Evolutionary conservation across 345 rosid species (phyloP).

Genomic region (Theobroma cacao): DNA sequence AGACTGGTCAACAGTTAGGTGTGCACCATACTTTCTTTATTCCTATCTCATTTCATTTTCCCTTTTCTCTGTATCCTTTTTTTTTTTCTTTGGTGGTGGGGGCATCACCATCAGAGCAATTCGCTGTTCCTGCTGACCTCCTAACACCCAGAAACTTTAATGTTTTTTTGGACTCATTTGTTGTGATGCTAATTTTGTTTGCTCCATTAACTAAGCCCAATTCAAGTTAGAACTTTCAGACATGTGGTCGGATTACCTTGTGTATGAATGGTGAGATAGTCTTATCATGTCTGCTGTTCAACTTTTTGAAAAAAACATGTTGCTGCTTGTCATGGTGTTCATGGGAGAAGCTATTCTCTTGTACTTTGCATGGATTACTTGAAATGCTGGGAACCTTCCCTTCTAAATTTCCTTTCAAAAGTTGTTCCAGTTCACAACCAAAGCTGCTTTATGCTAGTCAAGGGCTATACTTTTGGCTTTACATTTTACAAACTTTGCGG

Average conservation of each 20-base stretch:
- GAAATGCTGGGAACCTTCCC: too few species aligned
- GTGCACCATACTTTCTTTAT: background rate
- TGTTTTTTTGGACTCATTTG: background rate
- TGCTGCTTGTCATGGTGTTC: too few species aligned
- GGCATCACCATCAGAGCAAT: background rate
- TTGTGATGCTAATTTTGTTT: background rate
- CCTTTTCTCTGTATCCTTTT: background rate
- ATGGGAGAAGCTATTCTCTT: too few species aligned
- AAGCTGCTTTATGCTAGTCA: background rate
- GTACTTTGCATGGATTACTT: background rate
- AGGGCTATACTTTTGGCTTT: background rate
- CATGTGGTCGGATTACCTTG: background rate
- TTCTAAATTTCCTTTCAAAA: background rate
- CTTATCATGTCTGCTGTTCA: background rate
- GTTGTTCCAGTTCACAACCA: background rate
- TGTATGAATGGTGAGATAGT: background rate
- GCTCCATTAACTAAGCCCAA: background rate
- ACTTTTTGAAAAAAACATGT: too few species aligned
- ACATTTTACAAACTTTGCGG: background rate
- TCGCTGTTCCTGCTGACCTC: background rate
- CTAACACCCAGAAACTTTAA: background rate
- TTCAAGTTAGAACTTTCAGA: background rate
- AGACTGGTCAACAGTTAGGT: background rate
- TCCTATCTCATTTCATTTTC: background rate
- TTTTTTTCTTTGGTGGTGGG: background rate